Conservation (phyloP, 148 eudicot genomes). For the Silene uniflora region DNA sequence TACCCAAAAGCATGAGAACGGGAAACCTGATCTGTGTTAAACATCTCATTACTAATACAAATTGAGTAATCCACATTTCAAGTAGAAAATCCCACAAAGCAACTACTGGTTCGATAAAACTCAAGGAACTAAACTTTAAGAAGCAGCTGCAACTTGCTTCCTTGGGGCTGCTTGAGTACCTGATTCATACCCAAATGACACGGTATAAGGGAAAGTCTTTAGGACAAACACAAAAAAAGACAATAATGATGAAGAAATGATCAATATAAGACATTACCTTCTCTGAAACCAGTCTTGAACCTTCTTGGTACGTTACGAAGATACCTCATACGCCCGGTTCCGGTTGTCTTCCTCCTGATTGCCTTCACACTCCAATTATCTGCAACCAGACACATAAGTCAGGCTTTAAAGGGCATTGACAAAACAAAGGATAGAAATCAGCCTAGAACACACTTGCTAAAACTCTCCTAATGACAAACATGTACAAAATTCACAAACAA, state of each 20-base stretch:
- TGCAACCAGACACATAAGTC: not conserved
- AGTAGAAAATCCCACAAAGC: not conserved
- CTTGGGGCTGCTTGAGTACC: not conserved
- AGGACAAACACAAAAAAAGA: not conserved
- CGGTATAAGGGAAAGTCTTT: not conserved
- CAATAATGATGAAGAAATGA: not conserved
- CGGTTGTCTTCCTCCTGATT: not conserved
- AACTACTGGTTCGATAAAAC: not conserved
- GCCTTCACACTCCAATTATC: not conserved
- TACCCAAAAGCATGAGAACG: not conserved
- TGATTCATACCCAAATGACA: not conserved
- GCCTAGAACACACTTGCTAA: not conserved
- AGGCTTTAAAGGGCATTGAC: not conserved
- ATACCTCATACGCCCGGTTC: not conserved
- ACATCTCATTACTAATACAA: not conserved
- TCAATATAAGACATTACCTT: not conserved
- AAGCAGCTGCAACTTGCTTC: not conserved
- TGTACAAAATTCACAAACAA: too few species aligned
- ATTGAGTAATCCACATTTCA: not conserved
- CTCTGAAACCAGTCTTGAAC: not conserved
- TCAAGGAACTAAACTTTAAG: not conserved
- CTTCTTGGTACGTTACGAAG: not conserved
- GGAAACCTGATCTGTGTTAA: not conserved
- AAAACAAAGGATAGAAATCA: too few species aligned
- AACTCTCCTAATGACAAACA: too few species aligned